Conservation (phyloP, 2,329 filamentous ascomycete species). For the Colletotrichum higginsianum region DNA sequence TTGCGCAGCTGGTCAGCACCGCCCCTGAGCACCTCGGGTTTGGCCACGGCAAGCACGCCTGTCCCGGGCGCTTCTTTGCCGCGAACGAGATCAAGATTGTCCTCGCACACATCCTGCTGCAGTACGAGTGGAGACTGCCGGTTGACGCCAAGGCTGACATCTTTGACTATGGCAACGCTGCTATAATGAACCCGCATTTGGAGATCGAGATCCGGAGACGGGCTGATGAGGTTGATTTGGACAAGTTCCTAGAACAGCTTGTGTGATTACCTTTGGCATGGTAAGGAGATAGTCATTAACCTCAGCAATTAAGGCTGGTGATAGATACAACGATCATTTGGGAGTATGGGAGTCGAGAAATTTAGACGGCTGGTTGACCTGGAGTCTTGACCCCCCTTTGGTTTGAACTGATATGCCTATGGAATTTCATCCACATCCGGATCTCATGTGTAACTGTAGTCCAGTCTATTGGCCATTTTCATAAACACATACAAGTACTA, state of each 20-base stretch:
- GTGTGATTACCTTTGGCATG: neutral
- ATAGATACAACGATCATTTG: no score
- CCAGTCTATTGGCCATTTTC: neutral
- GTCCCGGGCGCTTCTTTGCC: slow-evolving; percentile 54
- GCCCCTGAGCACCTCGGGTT: slow-evolving; percentile 53
- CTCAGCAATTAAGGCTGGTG: no score
- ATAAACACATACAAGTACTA: neutral
- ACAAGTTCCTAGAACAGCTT: neutral
- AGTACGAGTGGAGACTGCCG: slow-evolving; percentile 31
- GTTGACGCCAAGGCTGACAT: slow-evolving; percentile 1
- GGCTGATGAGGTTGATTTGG: slow-evolving; percentile 11
- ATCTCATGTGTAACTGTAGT: neutral
- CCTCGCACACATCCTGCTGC: slow-evolving; percentile 23
- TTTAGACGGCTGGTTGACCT: neutral
- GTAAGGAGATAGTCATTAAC: neutral
- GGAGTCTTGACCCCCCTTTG: no score
- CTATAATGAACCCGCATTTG: neutral
- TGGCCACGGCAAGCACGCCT: slow-evolving; percentile 47
- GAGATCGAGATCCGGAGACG: slow-evolving; percentile 24
- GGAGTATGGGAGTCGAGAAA: no score
- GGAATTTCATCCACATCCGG: neutral
- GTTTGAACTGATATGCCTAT: no score
- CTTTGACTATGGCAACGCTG: slow-evolving; percentile 7
- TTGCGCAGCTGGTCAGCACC: slow-evolving; percentile 58
- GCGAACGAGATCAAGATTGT: slow-evolving; percentile 53